Percentiles rank a stretch among this genome's conserved stretches.
Evolutionary conservation across 2,329 filamentous ascomycete species (phyloP).

Genomic region (Sarocladiaceae sp.): DNA sequence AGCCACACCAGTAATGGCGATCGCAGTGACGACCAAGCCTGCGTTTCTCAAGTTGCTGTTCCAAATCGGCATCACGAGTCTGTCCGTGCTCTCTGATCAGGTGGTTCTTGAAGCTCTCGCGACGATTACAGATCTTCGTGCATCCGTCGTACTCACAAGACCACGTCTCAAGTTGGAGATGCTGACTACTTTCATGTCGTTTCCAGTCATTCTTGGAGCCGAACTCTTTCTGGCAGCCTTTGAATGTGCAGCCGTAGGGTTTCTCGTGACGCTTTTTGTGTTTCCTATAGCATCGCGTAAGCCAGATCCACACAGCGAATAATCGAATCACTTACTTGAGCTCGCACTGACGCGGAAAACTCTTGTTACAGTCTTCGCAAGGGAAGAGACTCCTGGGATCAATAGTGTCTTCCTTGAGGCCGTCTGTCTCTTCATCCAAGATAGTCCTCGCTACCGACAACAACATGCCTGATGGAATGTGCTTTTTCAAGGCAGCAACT

Average conservation of each 20-base stretch:
- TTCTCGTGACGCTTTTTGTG: slow-evolving; percentile 77
- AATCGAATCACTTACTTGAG: slow-evolving; percentile 44
- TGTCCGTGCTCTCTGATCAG: slow-evolving; percentile 48
- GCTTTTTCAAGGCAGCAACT: not conserved
- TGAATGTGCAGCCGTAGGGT: slow-evolving; percentile 78
- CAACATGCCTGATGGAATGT: not conserved
- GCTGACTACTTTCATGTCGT: slow-evolving; percentile 78
- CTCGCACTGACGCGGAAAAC: slow-evolving; percentile 48
- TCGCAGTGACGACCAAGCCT: slow-evolving; percentile 63
- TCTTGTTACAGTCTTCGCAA: slow-evolving; percentile 36
- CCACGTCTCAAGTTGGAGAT: slow-evolving; percentile 69
- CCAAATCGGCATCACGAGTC: slow-evolving; percentile 20
- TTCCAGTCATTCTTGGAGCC: slow-evolving; percentile 97
- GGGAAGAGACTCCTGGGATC: slow-evolving; percentile 26
- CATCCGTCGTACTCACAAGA: slow-evolving; percentile 59
- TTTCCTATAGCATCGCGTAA: slow-evolving; percentile 53
- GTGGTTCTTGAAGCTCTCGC: slow-evolving; percentile 59
- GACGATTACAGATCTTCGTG: slow-evolving; percentile 52
- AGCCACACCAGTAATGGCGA: slow-evolving; percentile 80
- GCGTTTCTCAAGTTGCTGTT: slow-evolving; percentile 45
- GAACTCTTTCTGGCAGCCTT: slow-evolving; percentile 65
- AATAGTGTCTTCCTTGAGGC: slow-evolving; percentile 11
- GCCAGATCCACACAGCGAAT: slow-evolving; percentile 13
- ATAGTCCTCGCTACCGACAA: not conserved
- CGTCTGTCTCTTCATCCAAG: not conserved